phyloP scores from a whole-genome alignment of 1,284 basidiomycete species.

The Cystobasidium sp. region DNA sequence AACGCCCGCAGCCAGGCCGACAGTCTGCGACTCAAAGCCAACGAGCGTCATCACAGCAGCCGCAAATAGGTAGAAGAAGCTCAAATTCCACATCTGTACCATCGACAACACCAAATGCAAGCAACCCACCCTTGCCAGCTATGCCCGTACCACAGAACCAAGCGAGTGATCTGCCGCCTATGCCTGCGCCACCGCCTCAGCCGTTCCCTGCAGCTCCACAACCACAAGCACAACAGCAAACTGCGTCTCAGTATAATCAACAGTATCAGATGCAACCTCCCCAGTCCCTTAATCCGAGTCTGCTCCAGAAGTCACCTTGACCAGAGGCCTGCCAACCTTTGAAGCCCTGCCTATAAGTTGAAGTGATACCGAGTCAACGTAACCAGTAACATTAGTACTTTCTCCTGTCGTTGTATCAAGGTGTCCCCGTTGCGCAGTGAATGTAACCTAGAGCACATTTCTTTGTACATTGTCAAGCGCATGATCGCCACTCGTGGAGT shows the following conservation, averaged over 20 bases:
- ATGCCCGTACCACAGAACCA: conserved; percentile 4
- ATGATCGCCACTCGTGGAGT: no score
- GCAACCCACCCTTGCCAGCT: neutral
- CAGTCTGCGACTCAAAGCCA: neutral
- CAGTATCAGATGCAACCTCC: conserved; percentile 9
- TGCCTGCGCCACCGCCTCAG: conserved; percentile 6
- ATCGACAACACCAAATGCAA: neutral
- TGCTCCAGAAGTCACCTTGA: conserved; percentile 21
- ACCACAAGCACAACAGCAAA: neutral
- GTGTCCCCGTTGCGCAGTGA: no score
- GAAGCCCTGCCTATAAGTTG: no score
- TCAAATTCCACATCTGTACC: neutral
- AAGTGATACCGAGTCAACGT: no score
- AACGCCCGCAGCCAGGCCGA: neutral
- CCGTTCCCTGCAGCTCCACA: neutral
- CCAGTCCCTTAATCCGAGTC: conserved; percentile 1
- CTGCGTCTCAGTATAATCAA: neutral
- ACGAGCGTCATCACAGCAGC: conserved; percentile 8
- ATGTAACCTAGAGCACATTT: no score
- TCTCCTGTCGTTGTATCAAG: neutral
- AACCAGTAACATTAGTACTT: no score
- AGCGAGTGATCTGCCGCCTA: neutral
- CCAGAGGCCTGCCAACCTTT: no score
- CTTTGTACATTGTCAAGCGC: no score
- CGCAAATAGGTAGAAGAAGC: neutral